A percentile compares a stretch with the other conserved stretches of the same genome.
These are phyloP conservation scores for Magnusiomyces ingens DNA, from an alignment of 1,139 yeast species.

Conservation along the genomic window DNA sequence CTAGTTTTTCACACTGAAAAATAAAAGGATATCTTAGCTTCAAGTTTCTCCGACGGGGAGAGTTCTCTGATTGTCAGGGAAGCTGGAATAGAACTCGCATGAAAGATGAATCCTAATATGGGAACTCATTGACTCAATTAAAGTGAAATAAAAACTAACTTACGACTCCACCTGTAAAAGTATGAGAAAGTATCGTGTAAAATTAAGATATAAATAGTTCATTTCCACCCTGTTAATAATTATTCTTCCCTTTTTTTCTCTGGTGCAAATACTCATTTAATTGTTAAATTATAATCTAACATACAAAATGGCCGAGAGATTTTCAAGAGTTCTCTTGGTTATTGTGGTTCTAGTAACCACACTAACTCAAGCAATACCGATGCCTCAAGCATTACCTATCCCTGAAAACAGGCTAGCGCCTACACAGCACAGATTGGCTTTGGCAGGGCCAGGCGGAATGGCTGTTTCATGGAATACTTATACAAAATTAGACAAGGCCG, in stretches of 20 bases:
- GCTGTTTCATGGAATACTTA: constrained; percentile 29
- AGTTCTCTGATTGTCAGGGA: no score
- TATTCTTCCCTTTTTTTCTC: background rate
- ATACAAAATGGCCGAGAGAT: background rate
- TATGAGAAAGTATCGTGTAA: no score
- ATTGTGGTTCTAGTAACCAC: background rate
- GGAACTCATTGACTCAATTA: no score
- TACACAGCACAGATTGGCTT: constrained; percentile 26
- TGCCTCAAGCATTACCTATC: constrained; percentile 7
- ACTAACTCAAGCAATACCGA: background rate
- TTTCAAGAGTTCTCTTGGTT: background rate
- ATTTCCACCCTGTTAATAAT: background rate
- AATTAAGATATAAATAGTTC: no score
- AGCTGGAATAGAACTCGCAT: no score
- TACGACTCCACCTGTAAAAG: no score
- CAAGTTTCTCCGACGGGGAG: no score
- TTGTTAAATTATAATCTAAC: background rate
- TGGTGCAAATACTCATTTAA: background rate
- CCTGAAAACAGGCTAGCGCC: constrained; percentile 10
- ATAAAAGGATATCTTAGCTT: background rate
- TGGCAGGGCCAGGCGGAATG: constrained; percentile 25
- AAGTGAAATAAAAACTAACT: no score
- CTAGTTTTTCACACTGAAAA: background rate
- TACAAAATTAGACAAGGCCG: constrained; percentile 19
- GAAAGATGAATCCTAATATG: no score